A percentile compares a stretch with the other conserved stretches of the same genome.
Evolutionary conservation across 2,329 filamentous ascomycete species (phyloP).

Genomic region (Venturiaceae sp.): DNA sequence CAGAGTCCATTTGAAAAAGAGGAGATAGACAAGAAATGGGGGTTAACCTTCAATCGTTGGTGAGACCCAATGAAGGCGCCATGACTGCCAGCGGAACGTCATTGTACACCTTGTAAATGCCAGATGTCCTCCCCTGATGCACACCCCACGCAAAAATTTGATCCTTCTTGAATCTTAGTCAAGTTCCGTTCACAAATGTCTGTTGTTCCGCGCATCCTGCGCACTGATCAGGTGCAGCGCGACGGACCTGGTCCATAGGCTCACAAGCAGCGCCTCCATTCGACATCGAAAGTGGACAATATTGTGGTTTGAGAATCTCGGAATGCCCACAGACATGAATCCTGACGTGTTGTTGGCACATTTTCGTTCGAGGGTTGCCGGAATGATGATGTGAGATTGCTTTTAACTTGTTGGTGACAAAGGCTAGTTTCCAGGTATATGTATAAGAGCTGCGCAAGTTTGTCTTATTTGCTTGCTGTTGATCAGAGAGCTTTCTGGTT

Average conservation of each 20-base stretch:
- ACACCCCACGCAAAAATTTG: background rate
- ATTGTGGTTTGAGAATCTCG: constrained; percentile 5
- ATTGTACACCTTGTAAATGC: background rate
- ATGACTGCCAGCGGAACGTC: background rate
- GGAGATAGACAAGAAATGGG: background rate
- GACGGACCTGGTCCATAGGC: constrained; percentile 1
- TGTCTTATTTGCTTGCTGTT: background rate
- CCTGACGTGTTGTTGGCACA: constrained; percentile 9
- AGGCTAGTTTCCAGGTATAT: background rate
- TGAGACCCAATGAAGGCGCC: background rate
- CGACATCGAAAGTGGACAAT: constrained; percentile 7
- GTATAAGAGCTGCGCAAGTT: background rate
- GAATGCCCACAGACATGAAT: constrained; percentile 6
- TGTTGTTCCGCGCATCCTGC: background rate
- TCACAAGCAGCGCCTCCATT: constrained; percentile 5
- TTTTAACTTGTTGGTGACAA: background rate
- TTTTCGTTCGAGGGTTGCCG: background rate
- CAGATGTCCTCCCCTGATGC: background rate
- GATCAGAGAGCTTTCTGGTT: no score
- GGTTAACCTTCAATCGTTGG: background rate
- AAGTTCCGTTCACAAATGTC: background rate
- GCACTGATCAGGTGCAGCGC: background rate
- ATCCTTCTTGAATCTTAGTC: background rate
- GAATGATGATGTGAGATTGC: background rate
- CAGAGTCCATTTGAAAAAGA: background rate